Evolutionary conservation across 805 yeast genomes (phyloP).

Genomic region (Wickerhamomyces sydowiorum): DNA sequence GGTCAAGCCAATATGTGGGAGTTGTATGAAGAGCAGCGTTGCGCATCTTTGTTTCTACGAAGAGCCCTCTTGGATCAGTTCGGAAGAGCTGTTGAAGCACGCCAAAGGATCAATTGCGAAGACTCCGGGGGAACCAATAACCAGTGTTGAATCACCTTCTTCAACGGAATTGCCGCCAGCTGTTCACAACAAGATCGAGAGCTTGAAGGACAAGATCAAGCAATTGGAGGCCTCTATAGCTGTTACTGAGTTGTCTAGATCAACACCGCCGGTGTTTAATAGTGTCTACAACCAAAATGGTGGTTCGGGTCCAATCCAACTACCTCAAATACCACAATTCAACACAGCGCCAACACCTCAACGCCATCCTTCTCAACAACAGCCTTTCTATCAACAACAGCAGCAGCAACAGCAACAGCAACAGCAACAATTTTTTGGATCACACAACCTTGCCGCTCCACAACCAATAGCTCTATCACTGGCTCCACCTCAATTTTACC

Average conservation of each 20-base stretch:
- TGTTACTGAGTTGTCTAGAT: constrained; percentile 25
- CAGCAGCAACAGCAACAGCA: not conserved
- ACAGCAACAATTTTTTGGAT: not conserved
- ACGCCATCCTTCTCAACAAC: not conserved
- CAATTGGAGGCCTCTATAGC: constrained; percentile 41
- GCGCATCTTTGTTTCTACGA: constrained; percentile 49
- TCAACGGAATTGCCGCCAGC: constrained; percentile 4
- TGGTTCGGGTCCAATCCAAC: not conserved
- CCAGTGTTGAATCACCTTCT: not conserved
- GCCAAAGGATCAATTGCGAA: too few species aligned
- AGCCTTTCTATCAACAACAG: not conserved
- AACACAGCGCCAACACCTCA: not conserved
- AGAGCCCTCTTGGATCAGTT: constrained; percentile 53
- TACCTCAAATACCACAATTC: not conserved
- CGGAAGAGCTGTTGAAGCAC: constrained; percentile 39
- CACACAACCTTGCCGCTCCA: not conserved
- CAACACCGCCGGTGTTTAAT: constrained; percentile 1
- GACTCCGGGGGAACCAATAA: not conserved
- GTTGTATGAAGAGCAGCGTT: constrained; percentile 52
- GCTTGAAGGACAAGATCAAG: constrained; percentile 35
- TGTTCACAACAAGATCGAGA: constrained; percentile 18
- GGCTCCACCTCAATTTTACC: not conserved
- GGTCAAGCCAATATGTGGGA: constrained; percentile 46
- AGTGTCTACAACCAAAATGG: not conserved
- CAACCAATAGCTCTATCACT: not conserved